These are phyloP conservation scores for Golubevia pallescens DNA, from an alignment of 1,284 basidiomycete species.

Conservation along the genomic window DNA sequence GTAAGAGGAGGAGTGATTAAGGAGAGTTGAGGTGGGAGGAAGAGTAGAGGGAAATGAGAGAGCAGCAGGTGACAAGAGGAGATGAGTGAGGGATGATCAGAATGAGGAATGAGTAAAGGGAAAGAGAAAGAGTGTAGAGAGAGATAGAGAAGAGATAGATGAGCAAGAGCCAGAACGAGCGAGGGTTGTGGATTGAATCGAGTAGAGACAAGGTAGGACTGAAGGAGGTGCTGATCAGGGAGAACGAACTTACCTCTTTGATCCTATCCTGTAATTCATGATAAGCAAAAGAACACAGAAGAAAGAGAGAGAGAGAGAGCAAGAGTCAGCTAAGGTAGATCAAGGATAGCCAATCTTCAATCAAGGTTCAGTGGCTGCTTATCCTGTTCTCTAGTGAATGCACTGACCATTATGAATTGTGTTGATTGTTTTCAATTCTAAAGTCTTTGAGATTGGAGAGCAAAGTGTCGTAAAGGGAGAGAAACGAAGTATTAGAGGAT, in stretches of 20 bases:
- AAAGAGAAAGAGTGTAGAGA: neutral
- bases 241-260: conserved; percentile 67
- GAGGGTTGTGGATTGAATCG: neutral
- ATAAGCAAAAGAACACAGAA: too few relatives aligned
- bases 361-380: too few relatives aligned
- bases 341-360: too few relatives aligned
- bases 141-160: neutral
- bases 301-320: too few relatives aligned
- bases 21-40: neutral
- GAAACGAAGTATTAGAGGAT: too few relatives aligned
- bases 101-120: neutral
- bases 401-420: too few relatives aligned
- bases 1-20: conserved; percentile 4
- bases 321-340: too few relatives aligned
- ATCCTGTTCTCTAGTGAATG: too few relatives aligned
- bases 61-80: too few relatives aligned
- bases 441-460: too few relatives aligned
- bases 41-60: neutral
- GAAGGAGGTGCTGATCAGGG: neutral
- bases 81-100: conserved; percentile 1
- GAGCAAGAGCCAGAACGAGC: neutral
- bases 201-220: neutral
- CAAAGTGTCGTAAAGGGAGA: too few relatives aligned
- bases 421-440: too few relatives aligned
- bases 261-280: conserved; percentile 70